Evolutionary conservation across 1,284 basidiomycete species (phyloP).

Genomic region (Ceratobasidium papillatum): DNA sequence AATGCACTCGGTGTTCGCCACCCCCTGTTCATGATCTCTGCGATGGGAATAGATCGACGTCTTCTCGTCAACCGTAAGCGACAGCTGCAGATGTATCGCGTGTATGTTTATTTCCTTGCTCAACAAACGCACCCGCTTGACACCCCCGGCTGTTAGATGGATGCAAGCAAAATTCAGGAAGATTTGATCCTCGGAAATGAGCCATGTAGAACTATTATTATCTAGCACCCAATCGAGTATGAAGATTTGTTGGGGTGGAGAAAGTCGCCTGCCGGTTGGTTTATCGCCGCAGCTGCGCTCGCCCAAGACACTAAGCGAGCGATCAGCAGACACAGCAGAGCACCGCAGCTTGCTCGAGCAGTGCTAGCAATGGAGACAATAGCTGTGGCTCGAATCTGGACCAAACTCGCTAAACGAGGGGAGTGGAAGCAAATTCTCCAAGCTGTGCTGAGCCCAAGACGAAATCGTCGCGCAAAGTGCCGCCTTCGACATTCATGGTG

Average conservation of each 20-base stretch:
- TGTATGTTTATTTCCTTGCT: slow-evolving; percentile 55
- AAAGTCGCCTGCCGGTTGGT: slow-evolving; percentile 8
- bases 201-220: slow-evolving; percentile 5
- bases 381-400: slow-evolving; percentile 16
- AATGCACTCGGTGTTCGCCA: slow-evolving; percentile 40
- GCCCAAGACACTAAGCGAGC: neutral
- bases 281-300: neutral
- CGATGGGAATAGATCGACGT: slow-evolving; percentile 88
- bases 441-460: neutral
- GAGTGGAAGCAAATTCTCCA: slow-evolving; percentile 10
- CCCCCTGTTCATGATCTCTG: slow-evolving; percentile 70
- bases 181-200: slow-evolving; percentile 39
- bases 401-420: slow-evolving; percentile 2
- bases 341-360: slow-evolving; percentile 4
- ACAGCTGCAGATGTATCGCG: slow-evolving; percentile 93
- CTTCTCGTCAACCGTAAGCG: slow-evolving; percentile 91
- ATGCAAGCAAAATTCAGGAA: slow-evolving; percentile 89
- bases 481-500: neutral
- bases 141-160: slow-evolving; percentile 53
- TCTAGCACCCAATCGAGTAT: neutral
- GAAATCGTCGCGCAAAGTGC: neutral
- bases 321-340: slow-evolving; percentile 11
- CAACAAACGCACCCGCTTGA: neutral
- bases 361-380: slow-evolving; percentile 16
- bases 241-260: slow-evolving; percentile 11